These are phyloP conservation scores for Ceriops decandra DNA, from an alignment of 345 rosid genomes.

Conservation along the genomic window DNA sequence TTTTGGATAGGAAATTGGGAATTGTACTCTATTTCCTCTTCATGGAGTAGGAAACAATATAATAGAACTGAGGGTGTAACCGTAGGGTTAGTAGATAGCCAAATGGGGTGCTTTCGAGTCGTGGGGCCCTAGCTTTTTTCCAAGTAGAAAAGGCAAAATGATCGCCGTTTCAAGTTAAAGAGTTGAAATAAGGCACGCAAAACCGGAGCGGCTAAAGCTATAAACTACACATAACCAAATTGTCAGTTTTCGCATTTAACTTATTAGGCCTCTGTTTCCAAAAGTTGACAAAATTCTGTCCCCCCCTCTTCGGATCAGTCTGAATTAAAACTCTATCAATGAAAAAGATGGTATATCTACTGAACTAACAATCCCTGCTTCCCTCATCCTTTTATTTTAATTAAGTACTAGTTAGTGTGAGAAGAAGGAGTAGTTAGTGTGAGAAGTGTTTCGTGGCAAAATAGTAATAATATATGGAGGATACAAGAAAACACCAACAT, in stretches of 20 bases:
- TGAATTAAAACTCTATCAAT: too few relatives aligned
- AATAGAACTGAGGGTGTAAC: too few relatives aligned
- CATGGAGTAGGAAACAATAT: too few relatives aligned
- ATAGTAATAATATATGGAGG: too few relatives aligned
- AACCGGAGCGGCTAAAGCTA: constrained; percentile 14
- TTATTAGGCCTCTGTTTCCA: constrained; percentile 1
- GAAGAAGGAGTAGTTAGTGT: neutral
- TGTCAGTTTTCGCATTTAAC: neutral
- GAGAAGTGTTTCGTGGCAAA: neutral
- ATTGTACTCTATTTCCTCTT: neutral
- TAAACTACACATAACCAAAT: constrained; percentile 3
- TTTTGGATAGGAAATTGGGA: neutral
- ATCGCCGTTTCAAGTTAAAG: neutral
- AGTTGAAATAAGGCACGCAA: constrained; percentile 19
- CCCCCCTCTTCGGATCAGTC: neutral
- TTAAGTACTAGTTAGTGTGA: too few relatives aligned
- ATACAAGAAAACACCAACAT: too few relatives aligned
- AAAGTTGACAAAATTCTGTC: neutral
- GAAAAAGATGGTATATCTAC: too few relatives aligned
- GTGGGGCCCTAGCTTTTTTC: too few relatives aligned
- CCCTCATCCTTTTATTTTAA: too few relatives aligned
- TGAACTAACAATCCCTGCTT: too few relatives aligned
- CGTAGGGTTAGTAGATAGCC: too few relatives aligned
- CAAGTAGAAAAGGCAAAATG: neutral
- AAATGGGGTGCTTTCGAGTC: too few relatives aligned